phyloP scores from a whole-genome alignment of 2,329 filamentous ascomycete species.

The Calonectria pseudoreteaudii region DNA sequence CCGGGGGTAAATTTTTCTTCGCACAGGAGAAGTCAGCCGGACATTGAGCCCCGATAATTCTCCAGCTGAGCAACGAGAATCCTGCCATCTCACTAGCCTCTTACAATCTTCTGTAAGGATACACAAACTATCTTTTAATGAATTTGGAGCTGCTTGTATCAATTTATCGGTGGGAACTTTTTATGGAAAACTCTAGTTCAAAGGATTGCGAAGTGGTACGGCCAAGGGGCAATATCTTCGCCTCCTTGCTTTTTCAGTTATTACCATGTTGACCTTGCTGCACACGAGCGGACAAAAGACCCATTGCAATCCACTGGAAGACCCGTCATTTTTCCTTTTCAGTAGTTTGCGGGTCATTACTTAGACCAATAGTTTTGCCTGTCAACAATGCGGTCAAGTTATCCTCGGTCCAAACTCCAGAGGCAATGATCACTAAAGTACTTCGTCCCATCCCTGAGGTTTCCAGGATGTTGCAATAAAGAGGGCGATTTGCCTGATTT shows the following conservation, averaged over 20 bases:
- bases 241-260: not conserved
- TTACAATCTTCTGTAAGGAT: not conserved
- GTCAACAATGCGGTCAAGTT: slow-evolving; percentile 22
- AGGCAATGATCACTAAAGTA: slow-evolving; percentile 4
- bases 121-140: not conserved
- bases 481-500: slow-evolving; percentile 17
- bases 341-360: slow-evolving; percentile 11
- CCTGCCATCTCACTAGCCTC: not conserved
- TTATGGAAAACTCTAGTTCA: not conserved
- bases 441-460: slow-evolving; percentile 9
- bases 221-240: not conserved
- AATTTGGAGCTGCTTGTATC: too few species aligned
- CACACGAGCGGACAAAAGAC: slow-evolving; percentile 18
- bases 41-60: slow-evolving; percentile 31
- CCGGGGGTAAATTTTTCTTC: slow-evolving; percentile 10
- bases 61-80: not conserved
- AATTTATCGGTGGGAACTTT: not conserved
- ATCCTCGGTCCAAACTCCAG: slow-evolving; percentile 34
- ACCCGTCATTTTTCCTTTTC: not conserved
- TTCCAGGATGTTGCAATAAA: not conserved
- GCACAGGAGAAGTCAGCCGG: slow-evolving; percentile 16
- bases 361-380: slow-evolving; percentile 18
- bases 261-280: slow-evolving; percentile 7
- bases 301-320: slow-evolving; percentile 3
- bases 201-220: not conserved